phyloP scores from a whole-genome alignment of 106 monocot genomes.

The Dendrobium chrysotoxum region DNA sequence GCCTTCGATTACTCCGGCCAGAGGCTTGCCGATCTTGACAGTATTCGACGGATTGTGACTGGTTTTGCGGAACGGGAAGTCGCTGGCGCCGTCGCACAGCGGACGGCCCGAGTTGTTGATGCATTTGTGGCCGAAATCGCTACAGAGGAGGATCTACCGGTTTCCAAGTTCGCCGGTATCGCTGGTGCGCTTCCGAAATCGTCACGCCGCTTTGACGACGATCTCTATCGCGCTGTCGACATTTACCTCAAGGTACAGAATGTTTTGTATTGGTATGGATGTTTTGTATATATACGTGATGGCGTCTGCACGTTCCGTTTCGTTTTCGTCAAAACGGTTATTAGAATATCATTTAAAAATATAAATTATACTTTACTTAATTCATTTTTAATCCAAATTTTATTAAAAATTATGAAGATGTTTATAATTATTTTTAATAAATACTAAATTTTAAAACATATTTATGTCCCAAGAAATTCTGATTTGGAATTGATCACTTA shows the following conservation, averaged over 20 bases:
- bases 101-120: slow-evolving; percentile 50
- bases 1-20: slow-evolving; percentile 51
- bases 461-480: too few species aligned
- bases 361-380: too few species aligned
- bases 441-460: too few species aligned
- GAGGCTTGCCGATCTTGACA: slow-evolving; percentile 47
- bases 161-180: slow-evolving; percentile 71
- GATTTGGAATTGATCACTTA: too few species aligned
- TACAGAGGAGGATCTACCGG: slow-evolving; percentile 46
- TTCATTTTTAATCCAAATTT: too few species aligned
- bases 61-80: slow-evolving; percentile 51
- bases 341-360: too few species aligned
- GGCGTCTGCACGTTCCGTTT: too few species aligned
- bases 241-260: slow-evolving; percentile 60
- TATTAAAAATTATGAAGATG: too few species aligned
- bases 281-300: too few species aligned
- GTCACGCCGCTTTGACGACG: slow-evolving; percentile 57
- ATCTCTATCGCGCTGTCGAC: slow-evolving; percentile 81
- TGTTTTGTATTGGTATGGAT: not conserved
- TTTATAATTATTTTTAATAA: too few species aligned
- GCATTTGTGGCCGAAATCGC: slow-evolving; percentile 66
- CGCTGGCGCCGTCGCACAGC: slow-evolving; percentile 31
- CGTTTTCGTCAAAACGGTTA: too few species aligned
- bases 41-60: slow-evolving; percentile 39
- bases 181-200: slow-evolving; percentile 51